Evolutionary conservation across 108 stramenopile species (phyloP).

Genomic region (Bacterosira constricta): DNA sequence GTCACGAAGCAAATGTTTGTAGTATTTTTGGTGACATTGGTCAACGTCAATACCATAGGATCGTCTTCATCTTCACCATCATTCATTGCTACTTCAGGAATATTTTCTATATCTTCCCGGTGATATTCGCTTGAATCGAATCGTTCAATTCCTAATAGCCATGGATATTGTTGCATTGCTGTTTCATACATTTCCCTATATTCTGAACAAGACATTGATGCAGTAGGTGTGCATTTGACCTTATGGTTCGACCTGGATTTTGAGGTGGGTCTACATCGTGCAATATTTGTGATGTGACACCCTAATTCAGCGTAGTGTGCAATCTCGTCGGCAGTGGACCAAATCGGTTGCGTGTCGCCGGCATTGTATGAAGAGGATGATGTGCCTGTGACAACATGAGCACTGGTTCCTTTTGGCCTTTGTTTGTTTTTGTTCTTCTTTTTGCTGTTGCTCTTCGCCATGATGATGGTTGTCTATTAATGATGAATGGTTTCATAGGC

Average conservation of each 20-base stretch:
- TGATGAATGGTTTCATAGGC: too few relatives aligned
- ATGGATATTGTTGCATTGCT: slow-evolving; percentile 27
- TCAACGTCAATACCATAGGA: slow-evolving; percentile 36
- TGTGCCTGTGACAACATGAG: too few relatives aligned
- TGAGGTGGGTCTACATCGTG: slow-evolving; percentile 6
- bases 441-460: too few relatives aligned
- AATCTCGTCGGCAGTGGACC: slow-evolving; percentile 25
- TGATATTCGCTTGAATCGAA: slow-evolving; percentile 39
- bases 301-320: slow-evolving; percentile 35
- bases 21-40: slow-evolving; percentile 27
- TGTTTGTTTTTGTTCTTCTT: too few relatives aligned
- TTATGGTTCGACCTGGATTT: too few relatives aligned
- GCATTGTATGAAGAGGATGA: too few relatives aligned
- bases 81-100: slow-evolving; percentile 45
- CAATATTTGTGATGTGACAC: slow-evolving; percentile 42
- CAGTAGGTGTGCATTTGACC: background rate
- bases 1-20: slow-evolving; percentile 41
- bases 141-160: slow-evolving; percentile 34
- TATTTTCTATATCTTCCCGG: slow-evolving; percentile 19
- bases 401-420: too few relatives aligned
- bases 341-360: too few relatives aligned
- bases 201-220: background rate
- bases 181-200: slow-evolving; percentile 12
- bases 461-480: too few relatives aligned
- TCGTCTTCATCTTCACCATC: slow-evolving; percentile 33